phyloP scores from a whole-genome alignment of 2,329 filamentous ascomycete genomes.

The Coccinonectria pachysandricola region DNA sequence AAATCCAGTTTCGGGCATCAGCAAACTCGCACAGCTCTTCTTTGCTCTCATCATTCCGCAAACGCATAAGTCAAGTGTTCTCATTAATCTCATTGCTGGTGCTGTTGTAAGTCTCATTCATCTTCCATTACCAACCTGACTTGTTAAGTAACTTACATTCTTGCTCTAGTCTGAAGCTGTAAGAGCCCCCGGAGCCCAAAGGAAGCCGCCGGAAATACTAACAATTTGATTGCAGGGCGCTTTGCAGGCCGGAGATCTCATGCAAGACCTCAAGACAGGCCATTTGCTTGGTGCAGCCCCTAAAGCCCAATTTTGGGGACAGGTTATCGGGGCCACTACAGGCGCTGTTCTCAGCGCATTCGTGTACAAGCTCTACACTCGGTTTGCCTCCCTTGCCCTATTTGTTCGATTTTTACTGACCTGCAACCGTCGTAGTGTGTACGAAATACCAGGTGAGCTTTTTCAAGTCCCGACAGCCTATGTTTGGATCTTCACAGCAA shows the following conservation, averaged over 20 bases:
- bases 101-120: conserved; percentile 47
- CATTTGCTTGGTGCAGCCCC: conserved; percentile 87
- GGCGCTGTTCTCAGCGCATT: conserved; percentile 79
- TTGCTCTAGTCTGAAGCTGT: conserved; percentile 29
- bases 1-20: conserved; percentile 93
- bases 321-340: conserved; percentile 79
- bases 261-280: conserved; percentile 95
- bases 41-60: conserved; percentile 84
- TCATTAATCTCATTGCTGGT: conserved; percentile 90
- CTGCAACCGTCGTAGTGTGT: too few relatives aligned
- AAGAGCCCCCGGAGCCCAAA: conserved; percentile 14
- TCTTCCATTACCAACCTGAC: background rate
- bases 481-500: conserved; percentile 95
- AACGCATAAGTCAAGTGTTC: conserved; percentile 71
- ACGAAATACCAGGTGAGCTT: conserved; percentile 75
- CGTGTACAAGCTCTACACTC: conserved; percentile 81
- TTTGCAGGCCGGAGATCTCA: conserved; percentile 86
- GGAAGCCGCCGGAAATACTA: background rate
- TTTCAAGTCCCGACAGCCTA: conserved; percentile 93
- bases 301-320: conserved; percentile 92
- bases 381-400: conserved; percentile 24
- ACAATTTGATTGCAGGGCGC: conserved; percentile 42
- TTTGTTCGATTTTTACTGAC: background rate
- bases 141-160: conserved; percentile 1
- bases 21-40: conserved; percentile 89